phyloP scores from a whole-genome alignment of 1,284 basidiomycete species.

The Spongiforma sp. region DNA sequence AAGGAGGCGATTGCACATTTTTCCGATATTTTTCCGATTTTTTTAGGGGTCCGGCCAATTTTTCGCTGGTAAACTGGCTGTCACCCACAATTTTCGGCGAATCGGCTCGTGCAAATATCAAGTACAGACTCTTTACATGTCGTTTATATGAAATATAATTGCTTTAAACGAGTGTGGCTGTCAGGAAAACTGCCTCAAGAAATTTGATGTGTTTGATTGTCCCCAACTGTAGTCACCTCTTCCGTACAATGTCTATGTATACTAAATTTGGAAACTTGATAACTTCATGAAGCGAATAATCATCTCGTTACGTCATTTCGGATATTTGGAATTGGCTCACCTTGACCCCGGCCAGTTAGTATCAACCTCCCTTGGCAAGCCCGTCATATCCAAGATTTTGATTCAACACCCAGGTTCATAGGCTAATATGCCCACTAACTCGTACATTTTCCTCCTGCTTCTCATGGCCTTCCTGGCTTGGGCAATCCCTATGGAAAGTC shows the following conservation, averaged over 20 bases:
- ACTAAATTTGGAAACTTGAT: too few relatives aligned
- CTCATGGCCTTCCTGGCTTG: slow-evolving; percentile 17
- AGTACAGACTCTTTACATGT: not conserved
- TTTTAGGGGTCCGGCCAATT: slow-evolving; percentile 4
- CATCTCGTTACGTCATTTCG: too few relatives aligned
- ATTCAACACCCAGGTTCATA: not conserved
- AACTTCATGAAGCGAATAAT: too few relatives aligned
- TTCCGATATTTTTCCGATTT: slow-evolving; percentile 8
- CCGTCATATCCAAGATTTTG: too few relatives aligned
- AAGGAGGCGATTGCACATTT: slow-evolving; percentile 9
- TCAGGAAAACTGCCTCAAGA: not conserved
- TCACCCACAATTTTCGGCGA: not conserved
- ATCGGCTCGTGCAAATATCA: not conserved
- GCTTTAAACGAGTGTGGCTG: not conserved
- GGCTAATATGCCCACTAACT: slow-evolving; percentile 18
- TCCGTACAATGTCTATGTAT: too few relatives aligned
- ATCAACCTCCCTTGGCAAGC: too few relatives aligned
- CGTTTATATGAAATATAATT: not conserved
- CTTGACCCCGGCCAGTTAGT: too few relatives aligned
- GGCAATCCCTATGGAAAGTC: slow-evolving; percentile 56
- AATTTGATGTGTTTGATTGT: not conserved
- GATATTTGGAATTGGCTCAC: too few relatives aligned
- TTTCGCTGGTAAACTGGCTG: not conserved
- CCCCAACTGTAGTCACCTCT: not conserved
- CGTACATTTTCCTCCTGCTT: slow-evolving; percentile 20